Evolutionary conservation across 352 stramenopile genomes (phyloP).

Genomic region (Globisporangium paddicum): DNA sequence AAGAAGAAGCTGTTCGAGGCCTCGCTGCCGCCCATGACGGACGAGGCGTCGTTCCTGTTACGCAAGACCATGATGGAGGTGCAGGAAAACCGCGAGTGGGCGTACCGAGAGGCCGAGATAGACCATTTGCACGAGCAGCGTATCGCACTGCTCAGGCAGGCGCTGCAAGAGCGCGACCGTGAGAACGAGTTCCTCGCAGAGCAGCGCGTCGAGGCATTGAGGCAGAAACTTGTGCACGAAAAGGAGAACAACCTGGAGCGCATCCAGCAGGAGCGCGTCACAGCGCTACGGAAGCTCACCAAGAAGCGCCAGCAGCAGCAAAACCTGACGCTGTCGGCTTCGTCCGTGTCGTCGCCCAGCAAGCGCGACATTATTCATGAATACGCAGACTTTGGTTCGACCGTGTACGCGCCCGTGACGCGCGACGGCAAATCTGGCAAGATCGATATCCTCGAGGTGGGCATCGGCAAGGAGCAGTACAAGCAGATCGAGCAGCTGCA

Average conservation of each 20-base stretch:
- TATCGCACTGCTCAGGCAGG: slow-evolving; percentile 71
- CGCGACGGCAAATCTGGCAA: slow-evolving; percentile 56
- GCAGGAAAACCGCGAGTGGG: slow-evolving; percentile 89
- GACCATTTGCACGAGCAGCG: slow-evolving; percentile 79
- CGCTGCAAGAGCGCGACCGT: slow-evolving; percentile 84
- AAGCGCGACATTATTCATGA: slow-evolving; percentile 88
- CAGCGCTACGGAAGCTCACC: slow-evolving; percentile 87
- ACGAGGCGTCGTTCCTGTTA: slow-evolving; percentile 90
- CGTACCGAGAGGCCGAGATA: slow-evolving; percentile 87
- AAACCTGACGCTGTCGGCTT: slow-evolving; percentile 17
- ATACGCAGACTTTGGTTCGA: slow-evolving; percentile 80
- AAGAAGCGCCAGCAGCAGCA: slow-evolving; percentile 65
- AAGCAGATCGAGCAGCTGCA: slow-evolving; percentile 46
- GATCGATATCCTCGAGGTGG: slow-evolving; percentile 42
- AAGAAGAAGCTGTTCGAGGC: slow-evolving; percentile 84
- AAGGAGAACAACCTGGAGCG: slow-evolving; percentile 72
- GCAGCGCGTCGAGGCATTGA: slow-evolving; percentile 87
- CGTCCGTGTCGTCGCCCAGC: slow-evolving; percentile 24
- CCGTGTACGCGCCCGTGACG: slow-evolving; percentile 80
- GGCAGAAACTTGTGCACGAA: slow-evolving; percentile 68
- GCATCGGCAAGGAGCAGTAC: slow-evolving; percentile 51
- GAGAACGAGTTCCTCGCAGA: slow-evolving; percentile 90
- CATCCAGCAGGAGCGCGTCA: slow-evolving; percentile 86
- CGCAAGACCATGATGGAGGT: slow-evolving; percentile 91
- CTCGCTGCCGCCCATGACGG: slow-evolving; percentile 91